Base-by-base conservation (phyloP, 1,284 basidiomycete genomes). In the Trichosporon coremiiforme region DNA sequence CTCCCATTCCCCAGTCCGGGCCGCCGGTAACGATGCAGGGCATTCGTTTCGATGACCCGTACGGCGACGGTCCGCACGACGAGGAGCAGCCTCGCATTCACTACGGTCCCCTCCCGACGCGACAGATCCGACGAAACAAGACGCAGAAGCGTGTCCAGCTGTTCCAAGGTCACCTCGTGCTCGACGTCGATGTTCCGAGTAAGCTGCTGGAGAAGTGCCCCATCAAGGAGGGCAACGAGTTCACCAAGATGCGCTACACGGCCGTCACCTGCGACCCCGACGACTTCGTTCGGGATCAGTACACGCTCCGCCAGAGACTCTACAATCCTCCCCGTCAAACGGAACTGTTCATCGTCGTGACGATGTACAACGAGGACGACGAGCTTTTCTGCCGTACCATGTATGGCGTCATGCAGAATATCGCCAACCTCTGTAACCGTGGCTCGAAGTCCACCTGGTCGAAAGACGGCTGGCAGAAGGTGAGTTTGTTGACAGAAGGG, bases 381-480 rank as follows among this genome's bases (percentile, higher is more conserved):
- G 85, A 87, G 70, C 85, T 91, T 8, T 91, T 95, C 83, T 91
- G 89, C 76, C 85, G 93, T 57, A 93, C 94, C 0, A 94, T 96
- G 92, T 90, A 94, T 76, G 94, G 94, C 69, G 90, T 96, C 13
- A 93, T 96, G 85, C 93, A 90, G 85, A 95, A 95, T 77, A 79
- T 84, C 57, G 80, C 81, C 0, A 81, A 83, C 74, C 73, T 82
- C 22, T 80, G 80, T 70, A 75, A 75, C 4, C 70, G 78, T 9
- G 70, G 69, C 4, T 79, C 87, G 68, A 91, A 90, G 75, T 94
- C 93, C 86, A 97, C 91, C 0, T 98, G 95, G 95, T 94, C 94
- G 1, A 91, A 93, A 80, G 93, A 97, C 0, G 94, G 95, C 0
- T 98, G 95, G 95, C 96, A 97, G 86, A 98, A 97, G 87, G 92